Conservation (phyloP, 2,329 filamentous ascomycete species). For the Bipolaris bicolor region DNA sequence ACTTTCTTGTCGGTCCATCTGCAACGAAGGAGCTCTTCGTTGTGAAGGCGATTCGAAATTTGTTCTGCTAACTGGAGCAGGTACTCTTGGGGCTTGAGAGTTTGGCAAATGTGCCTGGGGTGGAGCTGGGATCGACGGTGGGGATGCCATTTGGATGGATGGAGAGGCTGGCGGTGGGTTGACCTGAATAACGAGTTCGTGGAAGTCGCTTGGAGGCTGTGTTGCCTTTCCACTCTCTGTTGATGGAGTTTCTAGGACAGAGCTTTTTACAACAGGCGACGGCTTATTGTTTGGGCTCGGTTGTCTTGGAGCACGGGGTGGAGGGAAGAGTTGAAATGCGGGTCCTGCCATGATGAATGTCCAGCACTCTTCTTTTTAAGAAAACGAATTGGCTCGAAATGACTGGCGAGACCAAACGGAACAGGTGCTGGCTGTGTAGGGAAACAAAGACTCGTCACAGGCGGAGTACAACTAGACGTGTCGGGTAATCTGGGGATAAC, state of each 20-base stretch:
- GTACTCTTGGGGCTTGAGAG: slow-evolving; percentile 24
- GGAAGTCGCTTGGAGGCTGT: slow-evolving; percentile 44
- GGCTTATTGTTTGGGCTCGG: slow-evolving; percentile 41
- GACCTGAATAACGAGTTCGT: slow-evolving; percentile 50
- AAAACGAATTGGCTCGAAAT: slow-evolving; percentile 24
- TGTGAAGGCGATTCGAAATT: slow-evolving; percentile 33
- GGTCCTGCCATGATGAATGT: slow-evolving; percentile 42
- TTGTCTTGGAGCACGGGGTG: slow-evolving; percentile 42
- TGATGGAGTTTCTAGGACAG: slow-evolving; percentile 38
- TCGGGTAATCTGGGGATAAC: slow-evolving; percentile 42
- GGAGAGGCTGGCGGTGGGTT: slow-evolving; percentile 47
- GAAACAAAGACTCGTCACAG: slow-evolving; percentile 22
- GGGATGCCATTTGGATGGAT: slow-evolving; percentile 32
- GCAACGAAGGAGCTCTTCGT: slow-evolving; percentile 31
- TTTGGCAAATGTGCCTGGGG: slow-evolving; percentile 39
- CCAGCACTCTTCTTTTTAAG: slow-evolving; percentile 21
- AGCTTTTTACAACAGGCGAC: slow-evolving; percentile 32
- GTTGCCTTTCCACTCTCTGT: slow-evolving; percentile 41
- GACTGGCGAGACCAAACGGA: slow-evolving; percentile 19
- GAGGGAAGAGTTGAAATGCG: slow-evolving; percentile 49
- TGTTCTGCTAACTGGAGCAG: slow-evolving; percentile 29
- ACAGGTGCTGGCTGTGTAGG: slow-evolving; percentile 17
- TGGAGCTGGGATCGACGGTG: slow-evolving; percentile 31
- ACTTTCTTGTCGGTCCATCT: slow-evolving; percentile 22
- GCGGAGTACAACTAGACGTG: slow-evolving; percentile 25